Evolutionary conservation across 176 grass and related monocot genomes (phyloP), one percentile per base, ranked within the genome.

Genomic region (Aegilops speltoides): DNA sequence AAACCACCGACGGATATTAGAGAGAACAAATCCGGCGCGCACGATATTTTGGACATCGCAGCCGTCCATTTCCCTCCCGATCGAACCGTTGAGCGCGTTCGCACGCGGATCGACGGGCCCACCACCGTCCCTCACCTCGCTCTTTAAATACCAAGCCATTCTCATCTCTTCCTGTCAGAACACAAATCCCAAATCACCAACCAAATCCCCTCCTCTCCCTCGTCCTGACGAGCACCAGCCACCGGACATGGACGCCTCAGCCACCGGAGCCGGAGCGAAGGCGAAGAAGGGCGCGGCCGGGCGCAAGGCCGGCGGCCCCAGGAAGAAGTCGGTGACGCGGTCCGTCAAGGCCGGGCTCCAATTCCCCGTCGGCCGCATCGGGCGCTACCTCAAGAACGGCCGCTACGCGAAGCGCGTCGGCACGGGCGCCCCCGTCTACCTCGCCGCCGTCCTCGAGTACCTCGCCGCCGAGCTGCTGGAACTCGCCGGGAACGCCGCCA

Each of bases 271-370:
- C 2, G 79, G 10, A 0, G 80, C 79, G 13, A 92, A 92, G 87
- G 23, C 9, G 57, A 92, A 92, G 91, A 92, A 87, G 79, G 84
- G 62, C 7, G 87, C 84, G 2, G 87, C 19, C 0, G 87, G 91
- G 41, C 60, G 91, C 70, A 89, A 87, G 67, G 61, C 48, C 0
- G 84, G 91, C 5, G 91, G 91, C 2, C 87, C 87, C 1, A 84
- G 84, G 92, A 91, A 88, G 86, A 93, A 88, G 83, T 10, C 89
- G 3, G 89, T 93, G 46, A 8, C 92, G 2, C n/a, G 88, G 0
- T 95, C 93, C 45, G 93, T 90, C 28, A 95, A 95, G 79, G 93
- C 90, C 23, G 90, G 90, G 6, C 93, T 95, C 68, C 93, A 95
- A 85, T 95, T 95, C 88, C 93, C 93, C 32, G 93, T 95, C 41